Base-by-base conservation (phyloP, 1,284 basidiomycete species). In the Cystobasidium slooffiae region DNA sequence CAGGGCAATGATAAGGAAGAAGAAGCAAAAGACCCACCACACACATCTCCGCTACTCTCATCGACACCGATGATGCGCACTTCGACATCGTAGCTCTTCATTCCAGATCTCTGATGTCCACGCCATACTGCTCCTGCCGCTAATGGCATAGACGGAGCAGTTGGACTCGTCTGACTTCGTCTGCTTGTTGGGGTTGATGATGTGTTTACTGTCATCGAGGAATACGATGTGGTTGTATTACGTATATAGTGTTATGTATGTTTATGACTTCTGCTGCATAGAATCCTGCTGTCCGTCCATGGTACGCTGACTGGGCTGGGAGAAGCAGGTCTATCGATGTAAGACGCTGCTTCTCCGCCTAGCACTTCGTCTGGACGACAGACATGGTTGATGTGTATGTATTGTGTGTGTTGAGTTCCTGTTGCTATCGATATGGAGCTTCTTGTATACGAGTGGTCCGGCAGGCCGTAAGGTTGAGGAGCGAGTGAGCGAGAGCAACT, bases 61-160 rank as follows among this genome's bases (percentile, higher is more conserved):
- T 65, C 70, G 31, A 73, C 62, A 20, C 62, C 47, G 37, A 47
- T 49, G 14, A 73, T 56, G 51, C 63, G 70, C 12, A 73, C 70
- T 47, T 73, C 70, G 6, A 73, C 70, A 4, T 73, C 70, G 18
- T 73, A 73, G 52, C 52, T 65, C 63, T 62, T 37, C 43, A 39
- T 37, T 1, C 70, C 70, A 53, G 70, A 73, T 24, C 59, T 55
- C 53, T 73, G 70, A 10, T 55, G 63, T 43, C 70, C 70, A 4
- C 70, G 70, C 70, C 70, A 73, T 63, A 73, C 63, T 59, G 70
- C 70, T 37, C 70, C 70, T 24, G 44, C 63, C 22, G 51, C 51
- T 14, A 73, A 53, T n/a, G 70, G 62, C 52, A 58, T 43, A 24
- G 55, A 53, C 49, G 51, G 49, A 8, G 49, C 49, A 16, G 64